A percentile compares a stretch with the other conserved stretches of the same genome.
Conservation (phyloP, 768 basidiomycete genomes). For the Xerocomus potaroensis region DNA sequence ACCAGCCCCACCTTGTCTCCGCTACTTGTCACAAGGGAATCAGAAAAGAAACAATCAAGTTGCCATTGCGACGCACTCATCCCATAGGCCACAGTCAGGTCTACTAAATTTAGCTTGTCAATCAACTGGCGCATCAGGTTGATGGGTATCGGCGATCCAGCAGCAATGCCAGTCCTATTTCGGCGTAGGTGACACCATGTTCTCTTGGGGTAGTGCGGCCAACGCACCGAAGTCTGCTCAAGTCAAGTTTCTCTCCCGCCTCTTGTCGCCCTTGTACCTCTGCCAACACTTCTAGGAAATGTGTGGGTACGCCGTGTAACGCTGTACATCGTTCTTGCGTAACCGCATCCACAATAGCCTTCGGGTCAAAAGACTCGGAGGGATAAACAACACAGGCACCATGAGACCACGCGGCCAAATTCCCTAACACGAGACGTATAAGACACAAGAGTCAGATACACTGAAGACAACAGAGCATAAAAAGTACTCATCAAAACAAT, state of each 20-base stretch:
- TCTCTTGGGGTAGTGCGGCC: neutral
- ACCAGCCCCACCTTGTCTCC: conserved; percentile 54
- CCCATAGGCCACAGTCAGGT: conserved; percentile 77
- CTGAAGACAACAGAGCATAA: neutral
- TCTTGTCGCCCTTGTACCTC: conserved; percentile 57
- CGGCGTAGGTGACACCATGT: no score
- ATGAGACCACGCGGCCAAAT: conserved; percentile 73
- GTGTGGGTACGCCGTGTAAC: conserved; percentile 82
- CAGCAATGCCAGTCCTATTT: conserved; percentile 74
- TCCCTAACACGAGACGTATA: conserved; percentile 75
- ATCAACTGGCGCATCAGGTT: conserved; percentile 75
- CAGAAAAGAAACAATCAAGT: neutral
- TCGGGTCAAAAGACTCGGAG: conserved; percentile 58
- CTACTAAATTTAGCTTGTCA: conserved; percentile 57
- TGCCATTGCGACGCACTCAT: conserved; percentile 60
- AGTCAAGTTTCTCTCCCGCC: conserved; percentile 44
- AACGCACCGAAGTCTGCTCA: conserved; percentile 51
- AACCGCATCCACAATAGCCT: conserved; percentile 67
- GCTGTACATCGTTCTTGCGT: conserved; percentile 67
- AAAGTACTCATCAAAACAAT: conserved; percentile 79
- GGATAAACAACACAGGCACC: conserved; percentile 74
- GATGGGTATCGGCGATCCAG: conserved; percentile 75
- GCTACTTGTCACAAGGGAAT: conserved; percentile 37
- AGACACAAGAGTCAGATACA: conserved; percentile 11
- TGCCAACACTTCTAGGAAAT: conserved; percentile 69